phyloP scores from a whole-genome alignment of 2,329 filamentous ascomycete genomes.

The Exserohilum turcica region DNA sequence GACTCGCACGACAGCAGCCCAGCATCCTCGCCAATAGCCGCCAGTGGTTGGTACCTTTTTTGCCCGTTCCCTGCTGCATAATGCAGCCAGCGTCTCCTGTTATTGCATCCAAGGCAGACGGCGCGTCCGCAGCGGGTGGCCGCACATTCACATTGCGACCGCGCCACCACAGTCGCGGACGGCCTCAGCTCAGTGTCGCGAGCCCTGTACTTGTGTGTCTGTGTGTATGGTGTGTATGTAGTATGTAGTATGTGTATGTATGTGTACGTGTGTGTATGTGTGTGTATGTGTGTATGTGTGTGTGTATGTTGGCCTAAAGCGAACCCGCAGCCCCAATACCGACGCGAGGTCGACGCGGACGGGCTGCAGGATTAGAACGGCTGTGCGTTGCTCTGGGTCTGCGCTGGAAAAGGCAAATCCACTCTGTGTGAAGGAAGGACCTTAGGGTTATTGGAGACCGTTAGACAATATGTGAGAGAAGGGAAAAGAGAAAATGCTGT shows the following conservation, averaged over 20 bases:
- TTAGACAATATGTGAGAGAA: constrained; percentile 40
- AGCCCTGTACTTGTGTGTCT: too few relatives aligned
- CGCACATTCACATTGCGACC: constrained; percentile 16
- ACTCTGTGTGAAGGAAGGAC: constrained; percentile 29
- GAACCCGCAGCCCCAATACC: constrained; percentile 47
- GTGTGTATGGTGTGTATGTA: too few relatives aligned
- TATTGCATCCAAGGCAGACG: constrained; percentile 7
- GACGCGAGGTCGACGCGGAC: constrained; percentile 41
- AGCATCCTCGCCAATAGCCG: constrained; percentile 1
- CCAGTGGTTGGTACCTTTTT: constrained; percentile 8
- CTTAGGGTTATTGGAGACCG: constrained; percentile 36
- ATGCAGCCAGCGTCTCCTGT: constrained; percentile 14
- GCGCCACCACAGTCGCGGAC: too few relatives aligned
- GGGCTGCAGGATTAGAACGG: constrained; percentile 50
- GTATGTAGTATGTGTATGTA: too few relatives aligned
- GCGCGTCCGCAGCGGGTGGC: constrained; percentile 8
- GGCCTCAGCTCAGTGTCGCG: too few relatives aligned
- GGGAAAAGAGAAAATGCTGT: constrained; percentile 19
- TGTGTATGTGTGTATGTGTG: too few relatives aligned
- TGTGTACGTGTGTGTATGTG: too few relatives aligned
- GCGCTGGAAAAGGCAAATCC: constrained; percentile 38
- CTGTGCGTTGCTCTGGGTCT: constrained; percentile 46
- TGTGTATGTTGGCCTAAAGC: constrained; percentile 50
- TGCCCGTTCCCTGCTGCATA: constrained; percentile 20
- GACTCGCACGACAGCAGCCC: constrained; percentile 12